Percentiles rank a stretch among this genome's conserved stretches.
Conservation (phyloP, 768 basidiomycete genomes). For the Tulasnella sp. region DNA sequence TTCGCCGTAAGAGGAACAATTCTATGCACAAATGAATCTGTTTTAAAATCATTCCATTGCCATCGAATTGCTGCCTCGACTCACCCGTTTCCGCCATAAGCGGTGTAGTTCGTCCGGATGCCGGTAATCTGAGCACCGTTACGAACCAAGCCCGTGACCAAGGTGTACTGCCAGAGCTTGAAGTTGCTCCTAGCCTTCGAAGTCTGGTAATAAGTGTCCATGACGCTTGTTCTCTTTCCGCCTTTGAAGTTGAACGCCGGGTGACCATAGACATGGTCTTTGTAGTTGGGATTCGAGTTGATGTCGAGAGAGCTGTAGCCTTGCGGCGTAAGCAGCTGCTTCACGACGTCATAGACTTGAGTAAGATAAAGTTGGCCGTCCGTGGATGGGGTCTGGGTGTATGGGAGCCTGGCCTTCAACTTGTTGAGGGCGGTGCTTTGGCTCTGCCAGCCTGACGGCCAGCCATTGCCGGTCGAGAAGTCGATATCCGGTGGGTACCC, state of each 20-base stretch:
- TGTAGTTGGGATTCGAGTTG: conserved; percentile 48
- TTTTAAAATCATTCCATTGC: not conserved
- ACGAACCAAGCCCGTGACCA: conserved; percentile 47
- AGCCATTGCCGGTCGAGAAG: conserved; percentile 45
- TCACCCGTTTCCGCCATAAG: conserved; percentile 43
- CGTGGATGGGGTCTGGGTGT: conserved; percentile 51
- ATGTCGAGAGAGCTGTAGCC: conserved; percentile 49
- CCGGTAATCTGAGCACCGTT: conserved; percentile 50
- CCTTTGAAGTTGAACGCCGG: conserved; percentile 32
- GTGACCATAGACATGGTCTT: conserved; percentile 56
- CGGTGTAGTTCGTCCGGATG: conserved; percentile 53
- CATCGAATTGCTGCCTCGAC: not conserved
- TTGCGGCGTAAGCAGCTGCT: conserved; percentile 40
- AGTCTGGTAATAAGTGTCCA: conserved; percentile 51
- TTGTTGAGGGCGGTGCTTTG: conserved; percentile 45
- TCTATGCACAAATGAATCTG: conserved; percentile 23
- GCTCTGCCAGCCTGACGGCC: conserved; percentile 49
- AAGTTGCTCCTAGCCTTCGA: conserved; percentile 47
- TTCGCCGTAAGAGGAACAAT: conserved; percentile 45
- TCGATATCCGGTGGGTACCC: conserved; percentile 40
- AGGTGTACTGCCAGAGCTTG: conserved; percentile 41
- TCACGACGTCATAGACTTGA: conserved; percentile 41
- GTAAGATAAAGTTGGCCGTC: conserved; percentile 53
- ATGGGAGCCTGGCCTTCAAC: conserved; percentile 46
- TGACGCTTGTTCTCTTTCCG: conserved; percentile 45